Evolutionary conservation across 106 monocot genomes (phyloP).

Genomic region (Acanthochlamys bracteata): DNA sequence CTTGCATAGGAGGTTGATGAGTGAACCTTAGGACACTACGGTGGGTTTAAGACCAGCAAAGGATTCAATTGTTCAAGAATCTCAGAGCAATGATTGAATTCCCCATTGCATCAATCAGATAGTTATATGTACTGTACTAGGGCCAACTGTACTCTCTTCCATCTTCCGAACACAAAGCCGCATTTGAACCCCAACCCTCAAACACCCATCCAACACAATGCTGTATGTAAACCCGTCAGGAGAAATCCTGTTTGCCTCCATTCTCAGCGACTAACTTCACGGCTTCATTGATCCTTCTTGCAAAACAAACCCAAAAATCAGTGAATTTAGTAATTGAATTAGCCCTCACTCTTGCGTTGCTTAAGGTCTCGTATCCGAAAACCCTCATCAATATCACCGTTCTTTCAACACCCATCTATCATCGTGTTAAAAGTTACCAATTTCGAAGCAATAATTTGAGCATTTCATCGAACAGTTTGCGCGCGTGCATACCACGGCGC

Average conservation of each 20-base stretch:
- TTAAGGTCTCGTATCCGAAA: constrained; percentile 26
- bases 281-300: constrained; percentile 21
- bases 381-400: constrained; percentile 39
- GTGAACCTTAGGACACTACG: constrained; percentile 41
- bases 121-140: constrained; percentile 50
- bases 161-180: constrained; percentile 21
- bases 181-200: constrained; percentile 13
- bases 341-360: constrained; percentile 18
- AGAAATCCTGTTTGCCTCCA: constrained; percentile 23
- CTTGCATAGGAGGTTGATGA: constrained; percentile 60
- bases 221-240: constrained; percentile 36
- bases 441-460: constrained; percentile 13
- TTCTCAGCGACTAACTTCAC: constrained; percentile 32
- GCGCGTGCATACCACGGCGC: constrained; percentile 13
- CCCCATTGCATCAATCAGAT: constrained; percentile 44
- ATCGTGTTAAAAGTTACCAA: constrained; percentile 60
- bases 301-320: constrained; percentile 52
- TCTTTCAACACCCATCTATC: constrained; percentile 62
- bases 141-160: constrained; percentile 29
- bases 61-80: constrained; percentile 32
- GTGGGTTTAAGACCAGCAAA: constrained; percentile 21
- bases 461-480: constrained; percentile 56
- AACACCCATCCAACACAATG: constrained; percentile 23
- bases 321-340: constrained; percentile 64
- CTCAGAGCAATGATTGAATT: constrained; percentile 29